phyloP scores from a whole-genome alignment of 768 basidiomycete genomes.

The Rhodotorula sphaerocarpa region DNA sequence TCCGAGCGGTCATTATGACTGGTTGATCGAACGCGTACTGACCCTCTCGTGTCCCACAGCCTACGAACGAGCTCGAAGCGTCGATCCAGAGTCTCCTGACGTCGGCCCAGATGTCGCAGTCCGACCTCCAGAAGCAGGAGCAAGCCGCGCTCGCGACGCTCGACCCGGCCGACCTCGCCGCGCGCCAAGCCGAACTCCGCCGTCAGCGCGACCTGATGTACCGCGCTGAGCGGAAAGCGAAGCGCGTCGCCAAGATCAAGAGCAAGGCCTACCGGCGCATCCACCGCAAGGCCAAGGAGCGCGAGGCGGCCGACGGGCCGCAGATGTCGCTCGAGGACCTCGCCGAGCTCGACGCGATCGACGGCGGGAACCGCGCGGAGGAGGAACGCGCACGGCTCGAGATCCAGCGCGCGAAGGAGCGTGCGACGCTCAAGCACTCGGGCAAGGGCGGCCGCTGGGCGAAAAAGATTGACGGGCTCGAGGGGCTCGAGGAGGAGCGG shows the following conservation, averaged over 20 bases:
- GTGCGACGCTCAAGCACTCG: constrained; percentile 82
- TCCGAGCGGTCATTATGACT: neutral
- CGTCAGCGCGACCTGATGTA: constrained; percentile 89
- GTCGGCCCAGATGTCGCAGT: constrained; percentile 67
- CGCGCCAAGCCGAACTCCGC: constrained; percentile 69
- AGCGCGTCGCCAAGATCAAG: constrained; percentile 88
- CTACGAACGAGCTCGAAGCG: constrained; percentile 73
- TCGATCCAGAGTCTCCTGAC: constrained; percentile 73
- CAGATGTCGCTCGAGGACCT: constrained; percentile 43
- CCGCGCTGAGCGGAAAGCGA: constrained; percentile 81
- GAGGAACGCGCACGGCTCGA: constrained; percentile 60
- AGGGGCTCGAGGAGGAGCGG: constrained; percentile 52
- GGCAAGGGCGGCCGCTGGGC: constrained; percentile 58
- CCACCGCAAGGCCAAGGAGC: constrained; percentile 55
- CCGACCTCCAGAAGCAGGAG: constrained; percentile 68
- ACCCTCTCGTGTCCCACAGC: constrained; percentile 42
- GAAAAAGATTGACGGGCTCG: constrained; percentile 40
- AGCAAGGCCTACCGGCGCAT: constrained; percentile 83
- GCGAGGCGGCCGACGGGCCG: constrained; percentile 43
- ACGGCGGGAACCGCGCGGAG: constrained; percentile 49
- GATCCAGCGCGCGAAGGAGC: constrained; percentile 69
- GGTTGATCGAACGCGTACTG: neutral
- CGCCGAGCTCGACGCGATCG: constrained; percentile 54
- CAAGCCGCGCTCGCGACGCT: constrained; percentile 61
- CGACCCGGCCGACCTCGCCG: constrained; percentile 73